Percentiles rank a stretch among this genome's conserved stretches.
Conservation (phyloP, 2,329 filamentous ascomycete genomes). For the Monilinia fructigena region DNA sequence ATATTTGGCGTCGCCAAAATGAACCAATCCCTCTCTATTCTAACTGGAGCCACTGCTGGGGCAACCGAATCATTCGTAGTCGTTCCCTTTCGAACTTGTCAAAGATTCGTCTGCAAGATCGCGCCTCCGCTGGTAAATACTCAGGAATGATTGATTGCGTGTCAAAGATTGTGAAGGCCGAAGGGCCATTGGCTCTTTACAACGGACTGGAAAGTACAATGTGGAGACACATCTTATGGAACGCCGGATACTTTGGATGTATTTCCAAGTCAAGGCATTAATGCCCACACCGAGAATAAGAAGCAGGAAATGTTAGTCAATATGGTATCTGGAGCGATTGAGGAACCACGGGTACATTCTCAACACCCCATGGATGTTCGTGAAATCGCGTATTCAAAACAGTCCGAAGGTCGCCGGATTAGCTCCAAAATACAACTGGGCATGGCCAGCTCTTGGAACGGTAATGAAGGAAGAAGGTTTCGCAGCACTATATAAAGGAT, state of each 20-base stretch:
- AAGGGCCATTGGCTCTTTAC: constrained; percentile 87
- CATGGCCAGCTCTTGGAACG: constrained; percentile 80
- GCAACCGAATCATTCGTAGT: constrained; percentile 96
- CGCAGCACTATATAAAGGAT: constrained; percentile 91
- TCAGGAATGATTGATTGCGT: constrained; percentile 78
- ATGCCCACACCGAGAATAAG: constrained; percentile 80
- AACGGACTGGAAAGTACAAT: constrained; percentile 95
- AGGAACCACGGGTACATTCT: constrained; percentile 88
- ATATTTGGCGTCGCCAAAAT: constrained; percentile 82
- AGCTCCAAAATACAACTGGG: constrained; percentile 97
- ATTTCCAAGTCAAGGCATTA: constrained; percentile 90
- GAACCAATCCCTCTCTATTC: constrained; percentile 85
- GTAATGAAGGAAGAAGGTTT: constrained; percentile 95
- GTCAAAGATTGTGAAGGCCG: constrained; percentile 75
- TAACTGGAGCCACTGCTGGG: constrained; percentile 92
- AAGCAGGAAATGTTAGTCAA: constrained; percentile 81
- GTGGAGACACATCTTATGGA: constrained; percentile 95
- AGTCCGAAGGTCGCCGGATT: constrained; percentile 77
- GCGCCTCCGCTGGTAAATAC: constrained; percentile 86
- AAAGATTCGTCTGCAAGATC: constrained; percentile 99
- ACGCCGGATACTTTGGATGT: constrained; percentile 94
- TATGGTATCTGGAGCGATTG: constrained; percentile 78
- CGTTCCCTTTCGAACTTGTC: constrained; percentile 96
- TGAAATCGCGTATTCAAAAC: constrained; percentile 98
- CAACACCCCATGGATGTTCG: constrained; percentile 96